phyloP scores from a whole-genome alignment of 129 eudicot genomes.

The Pittosporum tobira region DNA sequence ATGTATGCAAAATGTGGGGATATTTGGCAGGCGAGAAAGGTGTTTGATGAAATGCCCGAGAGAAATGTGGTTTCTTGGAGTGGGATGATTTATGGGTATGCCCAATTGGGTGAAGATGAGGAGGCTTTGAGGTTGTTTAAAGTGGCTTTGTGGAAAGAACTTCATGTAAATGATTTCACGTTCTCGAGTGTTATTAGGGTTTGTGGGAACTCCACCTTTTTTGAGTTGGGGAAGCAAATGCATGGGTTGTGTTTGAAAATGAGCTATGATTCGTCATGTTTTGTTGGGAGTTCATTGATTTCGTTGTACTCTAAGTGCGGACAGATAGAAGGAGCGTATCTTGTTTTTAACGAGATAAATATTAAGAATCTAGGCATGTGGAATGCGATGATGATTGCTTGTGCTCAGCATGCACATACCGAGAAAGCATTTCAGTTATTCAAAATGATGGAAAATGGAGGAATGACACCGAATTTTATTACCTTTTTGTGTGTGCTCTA shows the following conservation, averaged over 20 bases:
- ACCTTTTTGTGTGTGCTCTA: slow-evolving; percentile 67
- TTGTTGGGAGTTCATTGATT: slow-evolving; percentile 76
- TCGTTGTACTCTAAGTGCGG: slow-evolving; percentile 92
- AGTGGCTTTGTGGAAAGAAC: slow-evolving; percentile 37
- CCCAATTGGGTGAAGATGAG: slow-evolving; percentile 61
- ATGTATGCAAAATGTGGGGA: slow-evolving; percentile 82
- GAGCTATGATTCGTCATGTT: slow-evolving; percentile 50
- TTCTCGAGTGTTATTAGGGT: slow-evolving; percentile 70
- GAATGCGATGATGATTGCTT: slow-evolving; percentile 82
- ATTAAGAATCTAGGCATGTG: slow-evolving; percentile 67
- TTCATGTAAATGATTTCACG: slow-evolving; percentile 83
- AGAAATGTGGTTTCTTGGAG: slow-evolving; percentile 94
- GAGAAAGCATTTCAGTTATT: slow-evolving; percentile 48
- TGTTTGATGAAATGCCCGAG: slow-evolving; percentile 83
- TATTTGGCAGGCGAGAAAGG: slow-evolving; percentile 53
- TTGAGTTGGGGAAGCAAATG: slow-evolving; percentile 65
- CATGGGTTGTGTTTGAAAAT: slow-evolving; percentile 62
- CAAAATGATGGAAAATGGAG: slow-evolving; percentile 29
- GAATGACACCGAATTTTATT: slow-evolving; percentile 73
- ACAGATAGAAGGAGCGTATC: slow-evolving; percentile 49
- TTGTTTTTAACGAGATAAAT: slow-evolving; percentile 43
- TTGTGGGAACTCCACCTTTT: slow-evolving; percentile 63
- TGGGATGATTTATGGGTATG: slow-evolving; percentile 85
- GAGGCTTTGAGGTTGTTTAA: slow-evolving; percentile 71
- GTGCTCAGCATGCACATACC: slow-evolving; percentile 81